Base-by-base conservation (phyloP, 768 basidiomycete genomes). In the Pisolithus microcarpus region DNA sequence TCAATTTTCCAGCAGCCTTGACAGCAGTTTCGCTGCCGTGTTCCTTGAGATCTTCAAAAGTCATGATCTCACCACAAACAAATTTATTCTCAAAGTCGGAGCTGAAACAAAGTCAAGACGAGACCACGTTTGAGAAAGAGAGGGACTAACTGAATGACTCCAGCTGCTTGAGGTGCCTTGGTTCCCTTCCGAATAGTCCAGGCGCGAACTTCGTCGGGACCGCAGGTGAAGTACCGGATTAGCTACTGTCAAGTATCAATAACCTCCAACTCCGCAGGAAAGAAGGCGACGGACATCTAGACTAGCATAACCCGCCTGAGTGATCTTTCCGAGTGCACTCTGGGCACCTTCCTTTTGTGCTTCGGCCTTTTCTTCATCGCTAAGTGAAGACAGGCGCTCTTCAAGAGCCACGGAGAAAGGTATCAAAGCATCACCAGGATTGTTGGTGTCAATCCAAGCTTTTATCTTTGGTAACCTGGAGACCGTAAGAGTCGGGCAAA, bases 61-160 rank as follows among this genome's bases (percentile, higher is more conserved):
- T 63, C 92, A 97, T 95, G 65, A 98, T 95, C 70, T 97, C 95
- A 68, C 92, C 93, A 56, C 92, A 96, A 21, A 97, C 87, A 59
- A 96, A 96, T 71, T 96, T 94, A 70, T 95, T 90, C 74, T 97
- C 92, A 65, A 98, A 97, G 70, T 97, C 94, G 47, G 91, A 85
- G 76, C 88, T 91, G 53, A 34, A 46, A 38, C 18, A 7, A 19
- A 18, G 38, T 49, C 18, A 55, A 52, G 11, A 26, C 5, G 24
- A 9, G 26, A 21, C 21, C 40, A 18, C 30, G 44, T 36, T 9
- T 15, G 23, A 37, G 13, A 5, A 23, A 10, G n/a, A 5, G 23
- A 21, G 43, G 18, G 11, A 75, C 87, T 46, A 63, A 91, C 87
- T 98, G 95, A 63, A 98, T 98, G 57, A 98, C 92, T 68, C 96